Evolutionary conservation across 2,329 filamentous ascomycete species (phyloP).

Genomic region (Fusarium veterinarium): DNA sequence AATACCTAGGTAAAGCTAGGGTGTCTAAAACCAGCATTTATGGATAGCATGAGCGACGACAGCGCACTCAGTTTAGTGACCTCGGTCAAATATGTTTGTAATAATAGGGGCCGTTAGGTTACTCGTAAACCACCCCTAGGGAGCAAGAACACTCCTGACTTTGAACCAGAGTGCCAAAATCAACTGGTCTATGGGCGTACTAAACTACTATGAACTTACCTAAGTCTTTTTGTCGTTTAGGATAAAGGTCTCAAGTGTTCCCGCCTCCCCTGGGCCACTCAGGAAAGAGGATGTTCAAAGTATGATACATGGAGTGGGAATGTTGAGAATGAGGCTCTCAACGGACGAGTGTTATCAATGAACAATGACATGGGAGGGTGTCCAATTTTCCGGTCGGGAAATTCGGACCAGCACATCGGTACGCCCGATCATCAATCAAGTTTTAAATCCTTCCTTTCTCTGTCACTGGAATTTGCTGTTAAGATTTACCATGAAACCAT

Average conservation of each 20-base stretch:
- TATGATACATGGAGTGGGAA: not conserved
- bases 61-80: not conserved
- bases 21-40: not conserved
- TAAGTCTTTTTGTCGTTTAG: not conserved
- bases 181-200: not conserved
- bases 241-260: not conserved
- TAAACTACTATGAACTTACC: not conserved
- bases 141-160: not conserved
- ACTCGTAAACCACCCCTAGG: not conserved
- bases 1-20: not conserved
- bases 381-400: not conserved
- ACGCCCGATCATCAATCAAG: constrained; percentile 8
- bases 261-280: not conserved
- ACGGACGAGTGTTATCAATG: not conserved
- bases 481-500: constrained; percentile 7
- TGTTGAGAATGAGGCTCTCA: constrained; percentile 1
- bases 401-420: constrained; percentile 21
- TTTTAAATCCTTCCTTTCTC: constrained; percentile 2
- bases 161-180: not conserved
- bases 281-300: not conserved
- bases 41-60: not conserved
- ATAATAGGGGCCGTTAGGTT: not conserved
- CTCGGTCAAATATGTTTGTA: not conserved
- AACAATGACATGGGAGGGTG: constrained; percentile 2
- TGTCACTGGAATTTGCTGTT: constrained; percentile 6